Evolutionary conservation across 2,329 filamentous ascomycete species (phyloP).

Genomic region (Colletotrichum chrysophilum): DNA sequence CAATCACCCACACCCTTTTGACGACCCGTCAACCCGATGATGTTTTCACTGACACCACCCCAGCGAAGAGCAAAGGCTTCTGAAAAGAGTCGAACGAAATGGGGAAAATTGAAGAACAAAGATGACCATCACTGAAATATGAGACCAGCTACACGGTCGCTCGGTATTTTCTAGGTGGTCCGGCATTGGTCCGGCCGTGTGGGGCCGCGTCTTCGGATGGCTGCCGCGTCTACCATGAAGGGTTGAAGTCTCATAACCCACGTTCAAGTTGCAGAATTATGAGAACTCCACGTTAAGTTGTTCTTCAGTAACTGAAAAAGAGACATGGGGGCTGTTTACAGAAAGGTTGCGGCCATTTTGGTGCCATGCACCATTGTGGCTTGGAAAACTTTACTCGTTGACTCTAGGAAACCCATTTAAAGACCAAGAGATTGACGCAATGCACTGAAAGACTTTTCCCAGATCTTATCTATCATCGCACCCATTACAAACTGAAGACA

Average conservation of each 20-base stretch:
- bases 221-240: background rate
- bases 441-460: background rate
- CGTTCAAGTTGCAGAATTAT: background rate
- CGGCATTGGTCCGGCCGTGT: background rate
- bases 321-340: background rate
- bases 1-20: background rate
- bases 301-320: background rate
- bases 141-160: background rate
- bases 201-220: background rate
- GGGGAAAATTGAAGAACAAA: background rate
- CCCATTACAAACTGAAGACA: background rate
- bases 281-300: background rate
- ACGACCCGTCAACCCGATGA: background rate
- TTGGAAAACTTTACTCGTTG: background rate
- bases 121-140: fast-evolving
- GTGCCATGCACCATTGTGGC: background rate
- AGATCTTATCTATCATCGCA: background rate
- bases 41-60: background rate
- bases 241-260: background rate
- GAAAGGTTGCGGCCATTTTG: background rate
- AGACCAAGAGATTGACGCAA: background rate
- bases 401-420: background rate
- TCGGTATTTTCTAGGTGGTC: background rate
- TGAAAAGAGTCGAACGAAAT: background rate
- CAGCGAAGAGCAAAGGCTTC: background rate